Percentiles rank a stretch among this genome's conserved stretches.
phyloP scores from a whole-genome alignment of 441 rosid species.

The Flueggea neowawraea region DNA sequence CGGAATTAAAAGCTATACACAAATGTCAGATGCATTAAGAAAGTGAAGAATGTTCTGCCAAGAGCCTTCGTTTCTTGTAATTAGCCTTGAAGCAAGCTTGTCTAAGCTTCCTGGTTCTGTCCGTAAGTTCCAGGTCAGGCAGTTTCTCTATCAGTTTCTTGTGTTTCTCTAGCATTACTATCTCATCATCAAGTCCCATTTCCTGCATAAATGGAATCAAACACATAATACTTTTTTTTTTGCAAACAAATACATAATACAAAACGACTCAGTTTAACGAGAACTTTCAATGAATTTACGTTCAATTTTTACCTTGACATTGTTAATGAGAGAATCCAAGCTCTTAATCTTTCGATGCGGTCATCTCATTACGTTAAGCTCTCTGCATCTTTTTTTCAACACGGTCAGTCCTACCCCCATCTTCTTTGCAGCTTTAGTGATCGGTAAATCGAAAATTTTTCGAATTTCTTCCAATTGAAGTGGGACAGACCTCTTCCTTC shows the following conservation, averaged over 20 bases:
- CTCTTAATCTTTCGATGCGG: conserved; percentile 83
- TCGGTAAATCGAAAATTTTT: conserved; percentile 53
- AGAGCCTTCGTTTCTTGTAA: conserved; percentile 56
- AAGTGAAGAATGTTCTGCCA: conserved; percentile 3
- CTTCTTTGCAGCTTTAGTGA: conserved; percentile 58
- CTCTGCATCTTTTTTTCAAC: conserved; percentile 72
- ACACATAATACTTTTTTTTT: background rate
- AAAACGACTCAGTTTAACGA: background rate
- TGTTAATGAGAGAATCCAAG: conserved; percentile 48
- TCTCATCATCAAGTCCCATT: conserved; percentile 40
- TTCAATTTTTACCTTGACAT: conserved; percentile 43
- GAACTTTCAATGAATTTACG: background rate
- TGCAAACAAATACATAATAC: background rate
- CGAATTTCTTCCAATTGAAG: conserved; percentile 42
- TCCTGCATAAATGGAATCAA: conserved; percentile 17
- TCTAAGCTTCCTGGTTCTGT: conserved; percentile 60
- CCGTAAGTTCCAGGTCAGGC: conserved; percentile 54
- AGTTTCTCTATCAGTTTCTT: conserved; percentile 38
- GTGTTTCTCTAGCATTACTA: conserved; percentile 53
- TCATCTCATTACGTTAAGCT: conserved; percentile 64
- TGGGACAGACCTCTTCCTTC: conserved; percentile 20
- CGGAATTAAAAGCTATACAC: too few species aligned
- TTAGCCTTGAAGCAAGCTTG: conserved; percentile 88
- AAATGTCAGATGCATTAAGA: background rate
- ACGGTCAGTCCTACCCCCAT: conserved; percentile 62